Percentiles rank a stretch among this genome's conserved stretches.
phyloP scores from a whole-genome alignment of 768 basidiomycete species.

The Tremella fuciformis region DNA sequence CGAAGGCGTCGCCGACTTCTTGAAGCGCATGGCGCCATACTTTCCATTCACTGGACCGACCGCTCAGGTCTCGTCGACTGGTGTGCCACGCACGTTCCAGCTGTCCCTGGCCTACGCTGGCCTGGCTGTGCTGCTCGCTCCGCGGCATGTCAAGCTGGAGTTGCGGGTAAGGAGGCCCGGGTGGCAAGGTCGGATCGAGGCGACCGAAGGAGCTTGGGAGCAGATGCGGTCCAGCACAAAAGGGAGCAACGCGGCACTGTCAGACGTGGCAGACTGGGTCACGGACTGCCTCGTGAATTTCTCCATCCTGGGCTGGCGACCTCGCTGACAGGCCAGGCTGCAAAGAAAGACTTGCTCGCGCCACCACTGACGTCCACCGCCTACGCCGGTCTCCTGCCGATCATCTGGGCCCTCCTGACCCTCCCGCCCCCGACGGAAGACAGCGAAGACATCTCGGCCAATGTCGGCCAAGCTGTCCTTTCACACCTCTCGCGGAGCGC shows the following conservation, averaged over 20 bases:
- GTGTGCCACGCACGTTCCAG: constrained; percentile 27
- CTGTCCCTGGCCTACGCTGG: constrained; percentile 46
- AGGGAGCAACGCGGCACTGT: constrained; percentile 32
- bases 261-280: constrained; percentile 50
- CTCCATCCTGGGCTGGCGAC: not conserved
- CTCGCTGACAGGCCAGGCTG: constrained; percentile 21
- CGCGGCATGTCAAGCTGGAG: constrained; percentile 23
- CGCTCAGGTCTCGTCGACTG: constrained; percentile 5
- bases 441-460: constrained; percentile 29
- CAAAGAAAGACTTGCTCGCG: constrained; percentile 33
- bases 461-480: constrained; percentile 61
- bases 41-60: constrained; percentile 65
- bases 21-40: constrained; percentile 73
- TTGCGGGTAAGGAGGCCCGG: not conserved
- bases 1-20: constrained; percentile 52
- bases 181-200: constrained; percentile 22
- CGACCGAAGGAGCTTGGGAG: constrained; percentile 35
- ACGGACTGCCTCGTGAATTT: constrained; percentile 40
- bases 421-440: constrained; percentile 38
- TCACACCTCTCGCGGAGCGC: constrained; percentile 64
- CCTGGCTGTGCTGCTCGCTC: constrained; percentile 45
- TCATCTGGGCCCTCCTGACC: constrained; percentile 52
- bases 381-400: constrained; percentile 43
- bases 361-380: constrained; percentile 38
- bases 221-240: constrained; percentile 30